Evolutionary conservation across 2,329 filamentous ascomycete species (phyloP).

Genomic region (Scleromitrula shiraiana): DNA sequence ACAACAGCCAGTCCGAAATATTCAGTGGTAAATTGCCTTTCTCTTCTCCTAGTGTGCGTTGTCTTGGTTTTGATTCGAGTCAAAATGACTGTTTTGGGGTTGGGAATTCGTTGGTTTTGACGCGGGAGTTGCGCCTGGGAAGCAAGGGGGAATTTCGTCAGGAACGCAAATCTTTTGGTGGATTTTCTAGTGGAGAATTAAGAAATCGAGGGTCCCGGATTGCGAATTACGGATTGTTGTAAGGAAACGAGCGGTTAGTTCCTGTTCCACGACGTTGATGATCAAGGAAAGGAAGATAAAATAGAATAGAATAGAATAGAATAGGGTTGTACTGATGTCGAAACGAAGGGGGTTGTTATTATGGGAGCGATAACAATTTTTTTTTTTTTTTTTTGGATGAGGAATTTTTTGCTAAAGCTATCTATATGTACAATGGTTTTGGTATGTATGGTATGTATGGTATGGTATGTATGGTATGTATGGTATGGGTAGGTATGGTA

Average conservation of each 20-base stretch:
- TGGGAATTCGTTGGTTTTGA: constrained; percentile 11
- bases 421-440: no score
- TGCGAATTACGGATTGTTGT: constrained; percentile 7
- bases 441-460: no score
- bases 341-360: no score
- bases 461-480: no score
- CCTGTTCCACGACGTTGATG: constrained; percentile 10
- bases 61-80: constrained; percentile 18
- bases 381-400: no score
- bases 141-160: constrained; percentile 22
- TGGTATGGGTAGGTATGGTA: no score
- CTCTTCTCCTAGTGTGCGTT: constrained; percentile 11
- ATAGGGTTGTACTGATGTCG: neutral
- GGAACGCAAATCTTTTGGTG: constrained; percentile 18
- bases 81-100: constrained; percentile 16
- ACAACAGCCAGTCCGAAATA: constrained; percentile 14
- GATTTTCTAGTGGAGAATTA: constrained; percentile 9
- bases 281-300: constrained; percentile 8
- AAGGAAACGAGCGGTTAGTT: constrained; percentile 10
- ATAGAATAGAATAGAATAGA: no score
- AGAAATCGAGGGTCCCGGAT: constrained; percentile 8
- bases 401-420: no score
- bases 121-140: constrained; percentile 17
- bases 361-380: no score
- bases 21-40: constrained; percentile 18